Conservation (phyloP, 192 early-diverging fungal genomes). For the Coemansia sp. region DNA sequence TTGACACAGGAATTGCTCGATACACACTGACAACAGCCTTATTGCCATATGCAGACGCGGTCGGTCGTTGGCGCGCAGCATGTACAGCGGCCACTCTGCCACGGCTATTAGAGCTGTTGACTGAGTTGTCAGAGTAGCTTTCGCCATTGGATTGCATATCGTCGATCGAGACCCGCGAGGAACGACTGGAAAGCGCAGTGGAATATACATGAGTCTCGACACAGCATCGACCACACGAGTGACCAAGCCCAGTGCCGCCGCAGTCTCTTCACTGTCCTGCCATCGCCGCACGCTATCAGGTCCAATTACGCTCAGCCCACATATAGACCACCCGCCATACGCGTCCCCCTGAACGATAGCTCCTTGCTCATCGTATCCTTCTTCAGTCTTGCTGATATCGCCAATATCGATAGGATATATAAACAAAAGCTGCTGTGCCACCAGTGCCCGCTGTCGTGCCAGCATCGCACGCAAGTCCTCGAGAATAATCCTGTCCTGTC, state of each 20-base stretch:
- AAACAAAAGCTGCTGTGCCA: background rate
- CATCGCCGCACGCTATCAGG: background rate
- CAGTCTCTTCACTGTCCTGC: conserved; percentile 18
- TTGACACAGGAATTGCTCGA: conserved; percentile 31
- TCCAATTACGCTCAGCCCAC: conserved; percentile 20
- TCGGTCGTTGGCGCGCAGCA: conserved; percentile 11
- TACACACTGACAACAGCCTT: conserved; percentile 20
- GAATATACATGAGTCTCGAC: conserved; percentile 11
- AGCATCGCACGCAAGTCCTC: conserved; percentile 52
- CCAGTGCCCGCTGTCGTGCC: conserved; percentile 26
- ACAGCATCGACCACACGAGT: conserved; percentile 20
- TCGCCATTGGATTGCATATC: conserved; percentile 8
- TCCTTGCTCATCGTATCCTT: background rate
- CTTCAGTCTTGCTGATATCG: background rate
- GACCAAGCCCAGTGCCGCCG: conserved; percentile 36
- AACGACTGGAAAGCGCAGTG: conserved; percentile 35
- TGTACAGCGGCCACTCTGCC: conserved; percentile 32
- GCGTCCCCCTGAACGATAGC: background rate
- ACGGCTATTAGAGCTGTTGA: background rate
- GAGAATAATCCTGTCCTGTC: conserved; percentile 45
- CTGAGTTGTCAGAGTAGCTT: background rate
- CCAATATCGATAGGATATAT: conserved; percentile 26
- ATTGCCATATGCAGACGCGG: conserved; percentile 13
- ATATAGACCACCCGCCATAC: conserved; percentile 29
- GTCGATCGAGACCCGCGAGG: conserved; percentile 28